Evolutionary conservation across 306 rosid genomes (phyloP).

Genomic region (Leucaena leucocephala): DNA sequence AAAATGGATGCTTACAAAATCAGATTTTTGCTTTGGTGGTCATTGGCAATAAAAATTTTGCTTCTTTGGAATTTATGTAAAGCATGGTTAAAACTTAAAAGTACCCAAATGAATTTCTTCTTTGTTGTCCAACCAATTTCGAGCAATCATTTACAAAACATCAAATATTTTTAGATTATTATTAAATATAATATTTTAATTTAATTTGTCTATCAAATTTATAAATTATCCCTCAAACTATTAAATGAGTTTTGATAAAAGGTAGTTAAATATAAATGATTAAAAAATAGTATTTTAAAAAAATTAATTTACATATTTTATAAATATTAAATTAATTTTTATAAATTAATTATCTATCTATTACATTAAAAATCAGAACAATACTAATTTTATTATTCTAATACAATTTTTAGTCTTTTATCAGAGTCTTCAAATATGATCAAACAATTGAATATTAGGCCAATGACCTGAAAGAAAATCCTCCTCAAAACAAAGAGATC

Average conservation of each 20-base stretch:
- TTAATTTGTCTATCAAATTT: too few species aligned
- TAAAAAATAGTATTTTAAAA: too few species aligned
- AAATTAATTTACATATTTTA: too few species aligned
- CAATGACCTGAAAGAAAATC: background rate
- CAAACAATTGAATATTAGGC: background rate
- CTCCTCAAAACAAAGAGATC: background rate
- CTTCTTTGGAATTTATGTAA: constrained; percentile 29
- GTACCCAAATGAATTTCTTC: background rate
- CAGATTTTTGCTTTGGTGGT: background rate
- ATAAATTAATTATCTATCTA: too few species aligned
- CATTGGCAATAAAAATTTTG: background rate
- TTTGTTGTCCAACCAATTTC: background rate
- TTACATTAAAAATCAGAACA: too few species aligned
- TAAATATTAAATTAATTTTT: too few species aligned
- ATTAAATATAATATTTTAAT: too few species aligned
- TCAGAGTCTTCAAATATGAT: background rate
- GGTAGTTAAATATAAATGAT: too few species aligned
- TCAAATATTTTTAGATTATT: too few species aligned
- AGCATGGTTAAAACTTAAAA: background rate
- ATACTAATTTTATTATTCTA: background rate
- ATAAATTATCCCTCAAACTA: too few species aligned
- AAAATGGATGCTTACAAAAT: background rate
- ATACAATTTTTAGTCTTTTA: background rate
- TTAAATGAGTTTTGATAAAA: too few species aligned
- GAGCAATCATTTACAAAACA: background rate